Evolutionary conservation across 805 yeast species (phyloP), one percentile per base, ranked within the genome.

Genomic region (Candida ascalaphidarum): DNA sequence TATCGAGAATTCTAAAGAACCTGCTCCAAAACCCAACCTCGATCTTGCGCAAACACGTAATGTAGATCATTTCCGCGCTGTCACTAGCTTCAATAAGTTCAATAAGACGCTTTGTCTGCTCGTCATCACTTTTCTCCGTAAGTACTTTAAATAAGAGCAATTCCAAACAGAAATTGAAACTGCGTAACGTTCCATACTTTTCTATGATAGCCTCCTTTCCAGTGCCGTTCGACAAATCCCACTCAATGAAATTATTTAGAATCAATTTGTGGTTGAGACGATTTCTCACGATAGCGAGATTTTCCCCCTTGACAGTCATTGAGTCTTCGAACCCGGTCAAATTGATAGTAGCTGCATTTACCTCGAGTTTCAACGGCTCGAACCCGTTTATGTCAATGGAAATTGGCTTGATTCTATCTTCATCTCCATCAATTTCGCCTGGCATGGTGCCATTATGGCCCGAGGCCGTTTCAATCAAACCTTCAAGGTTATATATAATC

Each of bases 41-140:
- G 11, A 73, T 74, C 35, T 74, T 74, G 18, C 81, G 52, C 19
- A 77, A 68, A 39, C 79, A 73, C 34, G 67, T 71, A 25, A 71
- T 55, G 30, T 61, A 64, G n/a, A 72, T 60, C 4, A 44, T 43
- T 29, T 52, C 57, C 4, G 48, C 37, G 9, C 35, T 29, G 7
- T 30, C 30, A 12, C 31, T 33, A 13, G 21, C 24, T 20, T 43
- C 34, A 3, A 55, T 41, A 17, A 56, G 38, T 11, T 28, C 29
- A 17, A 30, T 30, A 8, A 17, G 22, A 21, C 22, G 11, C 22
- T 21, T 5, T 21, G n/a, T 11, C n/a, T 11, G 46, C 23, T 40
- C 36, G 17, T 28, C 25, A 15, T 40, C 31, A 8, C 32, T 28
- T 2, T 30, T 21, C 2, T 27, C 23, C 20, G 58, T 52, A 17